Conservation (phyloP, 2,329 filamentous ascomycete genomes). For the Thermochaetoides dissita region DNA sequence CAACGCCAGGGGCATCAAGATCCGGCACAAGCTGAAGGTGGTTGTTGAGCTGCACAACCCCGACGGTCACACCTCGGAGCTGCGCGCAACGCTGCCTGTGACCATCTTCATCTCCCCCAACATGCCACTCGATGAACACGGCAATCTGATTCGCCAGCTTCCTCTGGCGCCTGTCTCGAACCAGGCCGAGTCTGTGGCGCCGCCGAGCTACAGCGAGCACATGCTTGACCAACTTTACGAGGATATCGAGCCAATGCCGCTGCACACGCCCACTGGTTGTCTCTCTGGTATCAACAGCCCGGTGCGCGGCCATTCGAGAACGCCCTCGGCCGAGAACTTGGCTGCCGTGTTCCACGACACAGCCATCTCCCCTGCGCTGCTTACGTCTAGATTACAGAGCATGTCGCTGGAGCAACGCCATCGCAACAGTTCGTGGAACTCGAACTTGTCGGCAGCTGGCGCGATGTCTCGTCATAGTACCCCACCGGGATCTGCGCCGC, state of each 20-base stretch:
- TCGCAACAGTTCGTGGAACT: constrained; percentile 32
- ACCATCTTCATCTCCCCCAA: constrained; percentile 94
- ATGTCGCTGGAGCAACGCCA: constrained; percentile 40
- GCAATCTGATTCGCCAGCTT: constrained; percentile 56
- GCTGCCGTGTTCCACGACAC: constrained; percentile 38
- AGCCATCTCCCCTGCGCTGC: constrained; percentile 35
- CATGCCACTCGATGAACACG: constrained; percentile 74
- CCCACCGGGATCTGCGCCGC: constrained; percentile 27
- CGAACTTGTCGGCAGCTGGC: constrained; percentile 29
- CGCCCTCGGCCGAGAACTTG: constrained; percentile 71
- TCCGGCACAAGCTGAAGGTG: constrained; percentile 84
- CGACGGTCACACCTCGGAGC: constrained; percentile 86
- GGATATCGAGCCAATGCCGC: constrained; percentile 67
- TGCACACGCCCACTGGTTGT: constrained; percentile 55
- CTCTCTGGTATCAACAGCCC: constrained; percentile 71
- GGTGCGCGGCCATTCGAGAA: constrained; percentile 55
- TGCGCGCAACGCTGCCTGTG: constrained; percentile 79
- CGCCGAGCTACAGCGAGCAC: constrained; percentile 87
- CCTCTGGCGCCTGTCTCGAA: constrained; percentile 33
- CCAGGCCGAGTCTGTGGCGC: constrained; percentile 53
- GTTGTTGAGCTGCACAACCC: constrained; percentile 86
- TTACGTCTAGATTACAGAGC: constrained; percentile 55
- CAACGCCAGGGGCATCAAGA: constrained; percentile 76
- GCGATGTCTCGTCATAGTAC: constrained; percentile 21
- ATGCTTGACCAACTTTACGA: constrained; percentile 82